A percentile compares a stretch with the other conserved stretches of the same genome.
These are phyloP conservation scores for Parathielavia appendiculata DNA, from an alignment of 495 filamentous ascomycete species.

Conservation along the genomic window DNA sequence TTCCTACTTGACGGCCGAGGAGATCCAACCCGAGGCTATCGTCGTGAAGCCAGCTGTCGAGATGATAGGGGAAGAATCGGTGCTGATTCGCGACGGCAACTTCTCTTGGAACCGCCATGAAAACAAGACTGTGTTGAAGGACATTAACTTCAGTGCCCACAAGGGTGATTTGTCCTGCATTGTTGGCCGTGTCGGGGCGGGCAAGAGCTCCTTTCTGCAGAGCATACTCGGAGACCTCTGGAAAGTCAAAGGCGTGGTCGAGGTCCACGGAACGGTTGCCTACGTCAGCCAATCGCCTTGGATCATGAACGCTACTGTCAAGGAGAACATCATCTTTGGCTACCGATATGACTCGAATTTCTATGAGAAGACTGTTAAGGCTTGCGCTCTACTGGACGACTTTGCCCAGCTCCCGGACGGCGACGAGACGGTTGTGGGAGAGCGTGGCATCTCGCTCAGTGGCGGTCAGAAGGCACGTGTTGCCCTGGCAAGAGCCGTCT, in stretches of 20 bases:
- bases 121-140: constrained; percentile 45
- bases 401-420: constrained; percentile 91
- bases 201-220: constrained; percentile 89
- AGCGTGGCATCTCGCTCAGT: constrained; percentile 94
- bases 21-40: constrained; percentile 84
- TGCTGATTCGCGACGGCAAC: constrained; percentile 74
- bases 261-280: constrained; percentile 72
- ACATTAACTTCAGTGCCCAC: constrained; percentile 78
- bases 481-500: constrained; percentile 92
- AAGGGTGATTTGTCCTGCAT: constrained; percentile 92
- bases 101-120: constrained; percentile 93
- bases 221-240: constrained; percentile 84
- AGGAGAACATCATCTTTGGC: constrained; percentile 96
- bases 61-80: constrained; percentile 74
- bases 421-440: constrained; percentile 93
- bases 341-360: constrained; percentile 92
- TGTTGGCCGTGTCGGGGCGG: constrained; percentile 89
- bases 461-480: constrained; percentile 95
- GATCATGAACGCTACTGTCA: constrained; percentile 97
- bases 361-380: constrained; percentile 89
- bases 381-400: constrained; percentile 87
- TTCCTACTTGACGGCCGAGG: constrained; percentile 79
- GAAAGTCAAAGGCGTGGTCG: constrained; percentile 81
- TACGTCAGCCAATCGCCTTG: constrained; percentile 91
- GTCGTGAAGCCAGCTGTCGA: constrained; percentile 58